Evolutionary conservation across 2,329 filamentous ascomycete species (phyloP), one percentile per base, ranked within the genome.

Genomic region (Diplodia scrobiculata): DNA sequence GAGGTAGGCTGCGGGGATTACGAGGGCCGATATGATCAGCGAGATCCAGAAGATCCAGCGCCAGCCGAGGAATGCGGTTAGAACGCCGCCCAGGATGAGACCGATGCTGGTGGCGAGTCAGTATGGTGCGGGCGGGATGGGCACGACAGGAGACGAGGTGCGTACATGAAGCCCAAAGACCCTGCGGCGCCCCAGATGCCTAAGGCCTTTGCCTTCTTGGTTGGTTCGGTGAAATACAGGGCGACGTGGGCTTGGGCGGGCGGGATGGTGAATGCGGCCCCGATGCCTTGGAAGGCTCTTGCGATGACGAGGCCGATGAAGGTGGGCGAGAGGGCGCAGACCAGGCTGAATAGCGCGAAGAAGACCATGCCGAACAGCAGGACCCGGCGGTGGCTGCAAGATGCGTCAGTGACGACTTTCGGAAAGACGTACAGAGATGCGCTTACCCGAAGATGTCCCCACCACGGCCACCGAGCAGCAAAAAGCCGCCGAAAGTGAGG

Each of bases 21-120:
- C 62, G 19, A 60, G 14, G 29, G 14, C 47, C 5, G 66, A 67
- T 0, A 67, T 41, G 25, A 67, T 67, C 14, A 67, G n/a, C 0
- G 66, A 67, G 25, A 60, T 65, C 66, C 66, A 67, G 47, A 60
- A 67, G 47, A 67, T 65, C 66, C 66, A 67, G 7, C 53, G 36
- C 66, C 66, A 67, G 17, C 62, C 52, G 29, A 67, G 45, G 32
- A 67, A 65, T 10, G 54, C 66, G 4, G 66, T 67, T 6, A 67
- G 45, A 3, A 67, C 62, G 5, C 66, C 66, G 7, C 66, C 66
- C 7, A 67, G 52, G 47, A 67, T 65, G 13, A 67, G 62, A 13
- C 66, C 66, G n/a, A 62, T 52, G 54, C 65, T 67, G 29, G 14
- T 10, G 7, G 38, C 38, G 7, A 17, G 19, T 59, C 21, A 59